Percentiles rank a stretch among this genome's conserved stretches.
Conservation (phyloP, 2,329 filamentous ascomycete species). For the Lecanosticta acicola region DNA sequence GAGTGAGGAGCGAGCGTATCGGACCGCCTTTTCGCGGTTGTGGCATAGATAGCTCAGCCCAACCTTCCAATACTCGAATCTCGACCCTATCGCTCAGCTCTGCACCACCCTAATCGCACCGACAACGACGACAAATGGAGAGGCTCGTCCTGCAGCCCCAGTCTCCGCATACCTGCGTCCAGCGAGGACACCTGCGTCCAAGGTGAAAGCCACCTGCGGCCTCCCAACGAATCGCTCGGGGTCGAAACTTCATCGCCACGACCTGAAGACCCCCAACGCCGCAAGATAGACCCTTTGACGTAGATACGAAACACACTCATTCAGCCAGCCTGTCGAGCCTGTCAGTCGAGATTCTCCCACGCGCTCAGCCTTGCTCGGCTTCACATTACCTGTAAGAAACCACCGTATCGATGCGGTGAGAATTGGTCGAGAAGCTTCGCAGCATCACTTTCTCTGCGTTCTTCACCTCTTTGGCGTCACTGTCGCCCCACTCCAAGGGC, state of each 20-base stretch:
- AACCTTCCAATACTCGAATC: too few species aligned
- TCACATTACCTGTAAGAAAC: constrained; percentile 70
- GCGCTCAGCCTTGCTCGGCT: constrained; percentile 7
- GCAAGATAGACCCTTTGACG: not conserved
- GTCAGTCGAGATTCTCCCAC: constrained; percentile 2
- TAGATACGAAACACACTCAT: constrained; percentile 4
- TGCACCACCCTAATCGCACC: too few species aligned
- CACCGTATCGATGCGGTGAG: constrained; percentile 87
- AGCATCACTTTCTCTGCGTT: constrained; percentile 93
- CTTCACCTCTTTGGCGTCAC: constrained; percentile 92
- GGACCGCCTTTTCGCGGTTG: too few species aligned
- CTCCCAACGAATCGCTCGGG: not conserved
- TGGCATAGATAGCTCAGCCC: too few species aligned
- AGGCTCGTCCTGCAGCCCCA: too few species aligned
- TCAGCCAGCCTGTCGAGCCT: constrained; percentile 3
- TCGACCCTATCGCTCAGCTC: too few species aligned
- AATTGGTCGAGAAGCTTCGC: constrained; percentile 91
- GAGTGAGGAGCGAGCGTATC: too few species aligned
- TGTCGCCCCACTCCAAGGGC: constrained; percentile 97
- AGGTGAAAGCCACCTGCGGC: not conserved
- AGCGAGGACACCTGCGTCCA: not conserved
- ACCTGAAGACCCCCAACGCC: not conserved
- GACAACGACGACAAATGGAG: not conserved
- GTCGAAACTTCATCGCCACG: not conserved
- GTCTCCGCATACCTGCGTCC: too few species aligned